A percentile compares a stretch with the other conserved stretches of the same genome.
These are phyloP conservation scores for Leptodontidium sp. DNA, from an alignment of 2,329 filamentous ascomycete species.

Conservation along the genomic window DNA sequence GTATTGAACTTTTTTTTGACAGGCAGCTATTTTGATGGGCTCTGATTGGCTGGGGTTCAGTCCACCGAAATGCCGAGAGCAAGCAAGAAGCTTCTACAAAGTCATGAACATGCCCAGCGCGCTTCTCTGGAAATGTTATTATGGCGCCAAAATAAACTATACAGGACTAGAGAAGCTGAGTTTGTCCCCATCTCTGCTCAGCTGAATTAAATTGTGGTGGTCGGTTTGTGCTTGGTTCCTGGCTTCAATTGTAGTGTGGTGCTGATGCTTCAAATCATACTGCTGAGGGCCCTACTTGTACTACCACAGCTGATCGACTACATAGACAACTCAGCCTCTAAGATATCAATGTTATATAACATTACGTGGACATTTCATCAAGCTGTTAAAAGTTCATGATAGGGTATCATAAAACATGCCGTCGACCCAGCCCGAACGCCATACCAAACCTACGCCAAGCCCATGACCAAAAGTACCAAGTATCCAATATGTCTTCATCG, in stretches of 20 bases:
- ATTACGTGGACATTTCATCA: background rate
- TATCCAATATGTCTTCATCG: conserved; percentile 27
- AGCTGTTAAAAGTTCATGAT: background rate
- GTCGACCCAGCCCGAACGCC: background rate
- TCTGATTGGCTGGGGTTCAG: conserved; percentile 14
- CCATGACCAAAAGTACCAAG: background rate
- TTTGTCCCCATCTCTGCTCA: too few species aligned
- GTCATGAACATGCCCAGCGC: too few species aligned
- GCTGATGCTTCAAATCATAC: too few species aligned
- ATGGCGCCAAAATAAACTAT: too few species aligned
- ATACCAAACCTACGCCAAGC: conserved; percentile 11
- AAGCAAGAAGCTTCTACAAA: conserved; percentile 1
- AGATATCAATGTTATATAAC: background rate
- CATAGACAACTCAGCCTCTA: too few species aligned
- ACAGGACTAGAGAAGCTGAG: too few species aligned
- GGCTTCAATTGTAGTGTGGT: too few species aligned
- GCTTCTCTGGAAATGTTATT: too few species aligned
- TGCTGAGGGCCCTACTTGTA: too few species aligned
- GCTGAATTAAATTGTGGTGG: too few species aligned
- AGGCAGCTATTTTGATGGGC: background rate
- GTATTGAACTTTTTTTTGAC: conserved; percentile 20
- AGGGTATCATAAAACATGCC: conserved; percentile 17
- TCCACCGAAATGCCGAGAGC: conserved; percentile 13
- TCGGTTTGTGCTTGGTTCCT: too few species aligned
- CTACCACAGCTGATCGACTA: too few species aligned